Percentiles rank a stretch among this genome's conserved stretches.
These are phyloP conservation scores for Aspergillus cejpii DNA, from an alignment of 2,329 filamentous ascomycete genomes.

Conservation along the genomic window DNA sequence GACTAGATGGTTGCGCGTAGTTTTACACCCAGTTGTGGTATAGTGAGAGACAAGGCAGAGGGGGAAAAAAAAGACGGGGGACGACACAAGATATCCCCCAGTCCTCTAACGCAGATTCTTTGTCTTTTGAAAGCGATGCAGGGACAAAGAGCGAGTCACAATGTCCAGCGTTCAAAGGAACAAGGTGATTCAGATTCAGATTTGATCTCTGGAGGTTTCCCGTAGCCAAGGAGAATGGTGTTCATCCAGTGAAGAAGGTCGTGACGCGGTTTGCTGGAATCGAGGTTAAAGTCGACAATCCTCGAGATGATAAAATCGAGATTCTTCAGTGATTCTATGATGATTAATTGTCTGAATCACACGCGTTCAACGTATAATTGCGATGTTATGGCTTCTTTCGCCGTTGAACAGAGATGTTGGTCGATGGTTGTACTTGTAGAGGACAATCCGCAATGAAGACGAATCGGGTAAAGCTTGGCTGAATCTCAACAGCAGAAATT, in stretches of 20 bases:
- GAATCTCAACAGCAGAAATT: not conserved
- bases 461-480: not conserved
- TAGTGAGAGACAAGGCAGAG: not conserved
- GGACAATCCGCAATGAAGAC: not conserved
- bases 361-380: not conserved
- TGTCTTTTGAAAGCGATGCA: not conserved
- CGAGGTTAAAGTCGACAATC: not conserved
- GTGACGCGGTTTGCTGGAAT: not conserved
- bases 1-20: not conserved
- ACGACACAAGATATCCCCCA: not conserved
- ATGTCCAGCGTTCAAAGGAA: not conserved
- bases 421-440: too few relatives aligned
- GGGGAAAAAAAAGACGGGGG: not conserved
- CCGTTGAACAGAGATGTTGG: not conserved
- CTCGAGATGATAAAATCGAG: not conserved
- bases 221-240: not conserved
- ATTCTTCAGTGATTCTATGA: not conserved
- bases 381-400: not conserved
- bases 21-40: not conserved
- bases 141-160: not conserved
- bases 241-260: not conserved
- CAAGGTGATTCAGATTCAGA: not conserved
- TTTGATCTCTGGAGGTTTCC: not conserved
- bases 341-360: not conserved
- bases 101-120: not conserved